These are phyloP conservation scores for Guadua angustifolia DNA, from an alignment of 176 grass and related monocot genomes.

Conservation along the genomic window DNA sequence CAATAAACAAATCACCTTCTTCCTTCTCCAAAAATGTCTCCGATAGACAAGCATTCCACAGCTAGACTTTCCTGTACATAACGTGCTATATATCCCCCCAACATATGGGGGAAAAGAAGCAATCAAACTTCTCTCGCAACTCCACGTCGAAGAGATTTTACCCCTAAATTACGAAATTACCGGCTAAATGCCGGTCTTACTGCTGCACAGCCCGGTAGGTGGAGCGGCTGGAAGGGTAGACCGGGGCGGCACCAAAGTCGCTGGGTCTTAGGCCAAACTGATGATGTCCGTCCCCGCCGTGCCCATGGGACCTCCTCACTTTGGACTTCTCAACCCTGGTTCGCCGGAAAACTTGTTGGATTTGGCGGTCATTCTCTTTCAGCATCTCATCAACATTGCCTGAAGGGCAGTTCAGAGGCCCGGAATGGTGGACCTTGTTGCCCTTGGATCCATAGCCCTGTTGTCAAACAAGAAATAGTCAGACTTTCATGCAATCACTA, in stretches of 20 bases:
- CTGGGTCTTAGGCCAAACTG: conserved; percentile 52
- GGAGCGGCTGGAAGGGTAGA: conserved; percentile 89
- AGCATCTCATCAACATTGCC: conserved; percentile 90
- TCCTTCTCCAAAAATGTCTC: neutral
- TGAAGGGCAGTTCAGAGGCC: conserved; percentile 70
- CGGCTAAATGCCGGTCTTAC: neutral
- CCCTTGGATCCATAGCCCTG: conserved; percentile 80
- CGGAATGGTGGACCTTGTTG: conserved; percentile 93
- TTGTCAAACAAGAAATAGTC: neutral
- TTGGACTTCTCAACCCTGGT: conserved; percentile 74
- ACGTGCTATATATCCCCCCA: neutral
- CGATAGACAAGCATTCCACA: conserved; percentile 36
- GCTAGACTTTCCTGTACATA: conserved; percentile 51
- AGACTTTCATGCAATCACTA: neutral
- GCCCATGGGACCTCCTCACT: conserved; percentile 61
- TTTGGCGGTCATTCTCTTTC: conserved; percentile 96
- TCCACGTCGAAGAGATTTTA: neutral
- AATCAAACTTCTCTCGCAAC: neutral
- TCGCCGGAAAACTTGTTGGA: conserved; percentile 79
- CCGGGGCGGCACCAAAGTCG: conserved; percentile 64
- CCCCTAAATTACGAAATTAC: conserved; percentile 1
- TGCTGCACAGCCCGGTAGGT: conserved; percentile 47
- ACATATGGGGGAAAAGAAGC: conserved; percentile 9
- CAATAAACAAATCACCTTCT: conserved; percentile 42
- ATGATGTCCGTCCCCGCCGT: conserved; percentile 47